Evolutionary conservation across 2,329 filamentous ascomycete genomes (phyloP), one percentile per base, ranked within the genome.

Genomic region (Epichloe gansuensis): DNA sequence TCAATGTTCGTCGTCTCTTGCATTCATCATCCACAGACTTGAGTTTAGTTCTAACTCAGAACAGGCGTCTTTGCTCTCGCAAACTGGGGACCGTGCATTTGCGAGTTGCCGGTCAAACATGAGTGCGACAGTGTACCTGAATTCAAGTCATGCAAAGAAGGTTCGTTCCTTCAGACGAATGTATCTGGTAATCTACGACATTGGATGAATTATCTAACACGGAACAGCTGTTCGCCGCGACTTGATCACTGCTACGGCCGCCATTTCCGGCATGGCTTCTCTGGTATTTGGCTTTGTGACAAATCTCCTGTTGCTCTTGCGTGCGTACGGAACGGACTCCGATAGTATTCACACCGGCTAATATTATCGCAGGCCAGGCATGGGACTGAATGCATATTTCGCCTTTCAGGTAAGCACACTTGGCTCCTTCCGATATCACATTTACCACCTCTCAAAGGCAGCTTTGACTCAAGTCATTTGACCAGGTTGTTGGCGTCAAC

Each of bases 221-320:
- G 23, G 6, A 8, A 23, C 51, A 75, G 82, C 75, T 45, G 67
- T 94, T 56, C 84, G 87, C 58, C 80, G 85, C 35, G 88, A 94
- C 65, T 72, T 93, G 17, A 82, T 93, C 53, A 94, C 88, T 1
- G 86, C 86, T 3, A 94, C 89, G 0, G 85, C 88, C n/a, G 86
- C 86, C 9, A 80, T 93, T 50, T 75, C 86, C 5, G 88, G 87
- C 6, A 72, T 93, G 54, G 78, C 85, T 1, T 86, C 83, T 25
- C 83, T 94, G 60, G 73, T 78, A 54, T 91, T 94, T 71, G 88
- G 89, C 3, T 75, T 91, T 21, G 75, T 91, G 51, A 89, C 88
- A 31, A 94, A 94, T 59, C 77, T 93, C 50, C 88, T 0, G 69
- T 71, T 46, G 69, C 68, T 5, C 62, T 71, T 44, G 69, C 66